Conservation (phyloP, 2,329 filamentous ascomycete genomes). For the Alternaria brassicicola region DNA sequence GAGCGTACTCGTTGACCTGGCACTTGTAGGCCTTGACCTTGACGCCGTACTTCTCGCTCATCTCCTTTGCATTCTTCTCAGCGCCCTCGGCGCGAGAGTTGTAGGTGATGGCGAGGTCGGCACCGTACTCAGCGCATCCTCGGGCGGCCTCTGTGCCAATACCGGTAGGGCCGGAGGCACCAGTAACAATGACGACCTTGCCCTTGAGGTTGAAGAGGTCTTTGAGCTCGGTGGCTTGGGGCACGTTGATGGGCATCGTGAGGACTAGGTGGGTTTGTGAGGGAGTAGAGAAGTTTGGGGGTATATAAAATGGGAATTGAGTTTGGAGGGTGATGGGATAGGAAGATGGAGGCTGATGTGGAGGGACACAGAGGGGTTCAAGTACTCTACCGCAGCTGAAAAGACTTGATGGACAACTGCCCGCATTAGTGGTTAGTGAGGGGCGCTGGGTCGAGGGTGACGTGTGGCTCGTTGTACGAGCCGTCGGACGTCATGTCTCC, state of each 20-base stretch:
- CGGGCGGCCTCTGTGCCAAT: conserved; percentile 72
- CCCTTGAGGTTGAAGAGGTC: conserved; percentile 62
- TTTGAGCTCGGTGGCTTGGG: conserved; percentile 62
- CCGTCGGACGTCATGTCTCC: conserved; percentile 26
- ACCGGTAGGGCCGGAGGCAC: conserved; percentile 66
- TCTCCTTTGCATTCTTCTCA: conserved; percentile 69
- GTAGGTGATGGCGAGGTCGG: conserved; percentile 71
- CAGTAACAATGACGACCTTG: conserved; percentile 60
- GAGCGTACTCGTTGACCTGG: conserved; percentile 63
- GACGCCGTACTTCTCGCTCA: conserved; percentile 65
- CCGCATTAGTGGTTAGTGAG: conserved; percentile 35
- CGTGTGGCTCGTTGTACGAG: conserved; percentile 29
- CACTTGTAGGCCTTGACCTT: conserved; percentile 73
- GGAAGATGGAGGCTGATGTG: conserved; percentile 12
- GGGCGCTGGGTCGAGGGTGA: conserved; percentile 36
- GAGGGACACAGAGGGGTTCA: conserved; percentile 40
- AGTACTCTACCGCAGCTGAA: conserved; percentile 34
- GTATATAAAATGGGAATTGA: background rate
- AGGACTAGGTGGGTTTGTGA: conserved; percentile 44
- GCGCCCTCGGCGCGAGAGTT: conserved; percentile 65
- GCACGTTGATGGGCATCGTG: conserved; percentile 53
- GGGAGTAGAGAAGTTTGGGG: background rate
- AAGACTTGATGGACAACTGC: conserved; percentile 29
- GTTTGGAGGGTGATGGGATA: conserved; percentile 19
- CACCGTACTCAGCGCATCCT: conserved; percentile 68